Base-by-base conservation (phyloP, 441 rosid genomes). In the Jatropha podagrica region DNA sequence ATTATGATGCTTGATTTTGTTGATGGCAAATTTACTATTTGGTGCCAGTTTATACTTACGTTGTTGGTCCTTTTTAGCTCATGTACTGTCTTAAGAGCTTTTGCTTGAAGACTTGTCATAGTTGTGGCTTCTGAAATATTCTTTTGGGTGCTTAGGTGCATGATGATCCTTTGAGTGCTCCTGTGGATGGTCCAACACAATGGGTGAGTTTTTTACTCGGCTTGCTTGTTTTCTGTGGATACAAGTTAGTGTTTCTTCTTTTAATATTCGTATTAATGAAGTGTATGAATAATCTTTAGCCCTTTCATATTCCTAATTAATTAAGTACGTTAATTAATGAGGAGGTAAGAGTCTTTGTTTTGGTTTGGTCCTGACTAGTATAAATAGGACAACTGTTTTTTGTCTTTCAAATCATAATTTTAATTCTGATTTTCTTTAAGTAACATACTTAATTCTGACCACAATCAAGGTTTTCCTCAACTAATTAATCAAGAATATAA, bases 141-240 rank as follows among this genome's bases (percentile, higher is more conserved):
- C 77, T 79, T 81, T 73, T 83, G 62, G 61, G 56, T 80, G 77
- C 60, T 71, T 81, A 95, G 99, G 99, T 93, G 76, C 99, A 95
- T 85, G 92, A 95, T 78, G 92, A 93, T 84, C 97, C 99, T 83
- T 66, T 92, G 77, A 93, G 78, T 84, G 95, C 99, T 60, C 97
- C 98, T 14, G 97, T 92, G 73, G 97, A 95, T 85, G 99, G 97
- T 76, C 99, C 98, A 74, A 93, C 98, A 65, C 99, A 95, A 76
- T 95, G 98, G 99, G 99, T 95, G 81, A 83, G 98, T 85, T 52
- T 5, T 32, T 12, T 9, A 56, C 66, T 10, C 41, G 66, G 44
- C 27, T 14, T 40, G 59, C 7, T 52, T 68, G 42, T 58, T 74
- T 40, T 72, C 6, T 23, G 1, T 7, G 27, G 13, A 14, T 37